A percentile compares a stretch with the other conserved stretches of the same genome.
Evolutionary conservation across 305 asterid species (phyloP).

Genomic region (Fraxinus platypoda): DNA sequence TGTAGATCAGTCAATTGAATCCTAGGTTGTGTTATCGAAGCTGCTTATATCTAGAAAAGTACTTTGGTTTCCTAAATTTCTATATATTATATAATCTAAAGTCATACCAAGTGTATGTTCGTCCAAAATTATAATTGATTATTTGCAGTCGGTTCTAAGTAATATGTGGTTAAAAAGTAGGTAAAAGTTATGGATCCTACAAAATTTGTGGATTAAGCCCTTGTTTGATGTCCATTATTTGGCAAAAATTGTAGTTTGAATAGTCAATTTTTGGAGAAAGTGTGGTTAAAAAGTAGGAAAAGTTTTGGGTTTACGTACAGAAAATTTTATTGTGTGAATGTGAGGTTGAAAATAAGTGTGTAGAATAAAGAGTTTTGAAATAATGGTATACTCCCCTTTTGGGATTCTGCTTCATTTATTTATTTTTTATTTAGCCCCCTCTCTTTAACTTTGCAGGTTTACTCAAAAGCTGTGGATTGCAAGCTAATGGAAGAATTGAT

Average conservation of each 20-base stretch:
- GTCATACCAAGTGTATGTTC: not conserved
- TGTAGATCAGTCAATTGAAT: not conserved
- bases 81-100: not conserved
- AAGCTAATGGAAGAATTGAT: slow-evolving; percentile 73
- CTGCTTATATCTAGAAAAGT: not conserved
- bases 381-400: not conserved
- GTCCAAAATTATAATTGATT: not conserved
- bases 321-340: not conserved
- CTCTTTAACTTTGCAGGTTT: slow-evolving; percentile 51
- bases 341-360: no score
- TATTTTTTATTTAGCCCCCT: slow-evolving; percentile 10
- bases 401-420: not conserved
- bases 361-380: not conserved
- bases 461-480: slow-evolving; percentile 73
- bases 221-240: not conserved
- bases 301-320: not conserved
- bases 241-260: not conserved
- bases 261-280: not conserved
- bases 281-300: not conserved
- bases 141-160: not conserved
- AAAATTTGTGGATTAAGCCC: not conserved
- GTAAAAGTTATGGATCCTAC: not conserved
- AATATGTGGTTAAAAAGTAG: not conserved
- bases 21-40: not conserved
- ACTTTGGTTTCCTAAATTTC: not conserved